A percentile compares a stretch with the other conserved stretches of the same genome.
phyloP scores from a whole-genome alignment of 306 rosid species.

The Vigna angularis region DNA sequence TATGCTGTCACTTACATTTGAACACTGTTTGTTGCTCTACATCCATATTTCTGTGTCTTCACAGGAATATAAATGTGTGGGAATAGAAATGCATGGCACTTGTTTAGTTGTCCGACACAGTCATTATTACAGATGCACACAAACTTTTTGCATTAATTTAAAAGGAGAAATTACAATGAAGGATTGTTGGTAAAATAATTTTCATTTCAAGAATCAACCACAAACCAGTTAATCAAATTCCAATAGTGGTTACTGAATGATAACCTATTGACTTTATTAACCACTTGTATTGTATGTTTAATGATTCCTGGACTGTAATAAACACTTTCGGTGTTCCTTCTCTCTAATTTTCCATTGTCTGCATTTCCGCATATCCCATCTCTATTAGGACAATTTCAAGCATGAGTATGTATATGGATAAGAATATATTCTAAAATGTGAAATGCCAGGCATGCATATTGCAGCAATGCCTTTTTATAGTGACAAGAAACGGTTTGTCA shows the following conservation, averaged over 20 bases:
- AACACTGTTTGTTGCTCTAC: slow-evolving; percentile 7
- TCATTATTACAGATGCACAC: background rate
- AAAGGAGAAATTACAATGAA: background rate
- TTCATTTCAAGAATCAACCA: background rate
- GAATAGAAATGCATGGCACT: background rate
- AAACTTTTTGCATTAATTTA: slow-evolving; percentile 11
- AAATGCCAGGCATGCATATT: background rate
- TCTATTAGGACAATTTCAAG: slow-evolving; percentile 7
- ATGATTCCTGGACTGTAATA: background rate
- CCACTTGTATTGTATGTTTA: slow-evolving; percentile 23
- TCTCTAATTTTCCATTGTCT: background rate
- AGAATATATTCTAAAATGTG: slow-evolving; percentile 12
- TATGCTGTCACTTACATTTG: slow-evolving; percentile 13
- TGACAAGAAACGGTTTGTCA: background rate
- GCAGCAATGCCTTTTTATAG: background rate
- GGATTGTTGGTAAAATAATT: slow-evolving; percentile 22
- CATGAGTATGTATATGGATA: slow-evolving; percentile 8
- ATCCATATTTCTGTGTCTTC: background rate
- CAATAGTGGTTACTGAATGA: slow-evolving; percentile 30
- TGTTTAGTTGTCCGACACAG: slow-evolving; percentile 9
- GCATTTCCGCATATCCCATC: background rate
- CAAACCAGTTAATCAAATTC: background rate
- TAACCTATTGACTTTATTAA: slow-evolving; percentile 24
- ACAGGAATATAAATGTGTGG: background rate
- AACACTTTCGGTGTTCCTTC: slow-evolving; percentile 11